Evolutionary conservation across 306 rosid genomes (phyloP).

Genomic region (Dryas octopetala): DNA sequence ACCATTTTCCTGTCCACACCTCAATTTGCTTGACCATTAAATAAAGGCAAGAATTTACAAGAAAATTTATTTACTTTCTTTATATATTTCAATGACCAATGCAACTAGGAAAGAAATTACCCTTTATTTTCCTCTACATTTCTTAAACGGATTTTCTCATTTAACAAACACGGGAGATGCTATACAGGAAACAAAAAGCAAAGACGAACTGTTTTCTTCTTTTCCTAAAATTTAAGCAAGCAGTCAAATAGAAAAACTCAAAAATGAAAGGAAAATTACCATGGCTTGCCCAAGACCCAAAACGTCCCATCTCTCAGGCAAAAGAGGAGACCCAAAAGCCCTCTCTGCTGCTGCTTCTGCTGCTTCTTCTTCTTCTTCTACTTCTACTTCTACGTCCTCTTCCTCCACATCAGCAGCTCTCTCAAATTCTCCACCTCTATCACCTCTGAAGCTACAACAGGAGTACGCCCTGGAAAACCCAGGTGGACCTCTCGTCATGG

Average conservation of each 20-base stretch:
- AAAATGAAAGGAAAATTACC: slow-evolving; percentile 42
- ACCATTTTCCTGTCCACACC: background rate
- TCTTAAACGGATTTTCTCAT: background rate
- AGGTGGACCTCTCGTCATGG: slow-evolving; percentile 24
- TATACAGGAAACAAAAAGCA: background rate
- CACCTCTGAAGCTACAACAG: slow-evolving; percentile 16
- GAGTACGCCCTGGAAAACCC: slow-evolving; percentile 25
- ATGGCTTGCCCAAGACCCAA: slow-evolving; percentile 98
- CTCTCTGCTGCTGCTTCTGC: slow-evolving; percentile 26
- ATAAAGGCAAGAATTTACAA: background rate
- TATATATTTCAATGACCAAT: too few relatives aligned
- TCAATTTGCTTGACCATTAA: background rate
- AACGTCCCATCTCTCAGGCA: slow-evolving; percentile 87
- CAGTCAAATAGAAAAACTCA: background rate
- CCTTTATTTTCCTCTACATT: background rate
- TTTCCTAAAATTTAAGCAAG: background rate
- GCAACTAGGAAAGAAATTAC: background rate
- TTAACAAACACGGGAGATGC: background rate
- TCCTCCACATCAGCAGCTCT: slow-evolving; percentile 36
- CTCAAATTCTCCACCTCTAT: slow-evolving; percentile 13
- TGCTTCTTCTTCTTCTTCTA: background rate
- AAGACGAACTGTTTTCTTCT: background rate
- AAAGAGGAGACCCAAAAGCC: slow-evolving; percentile 30
- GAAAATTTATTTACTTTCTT: background rate
- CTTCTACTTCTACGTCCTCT: slow-evolving; percentile 33